These are phyloP conservation scores for Ulmus americana DNA, from an alignment of 331 rosid genomes.

Conservation along the genomic window DNA sequence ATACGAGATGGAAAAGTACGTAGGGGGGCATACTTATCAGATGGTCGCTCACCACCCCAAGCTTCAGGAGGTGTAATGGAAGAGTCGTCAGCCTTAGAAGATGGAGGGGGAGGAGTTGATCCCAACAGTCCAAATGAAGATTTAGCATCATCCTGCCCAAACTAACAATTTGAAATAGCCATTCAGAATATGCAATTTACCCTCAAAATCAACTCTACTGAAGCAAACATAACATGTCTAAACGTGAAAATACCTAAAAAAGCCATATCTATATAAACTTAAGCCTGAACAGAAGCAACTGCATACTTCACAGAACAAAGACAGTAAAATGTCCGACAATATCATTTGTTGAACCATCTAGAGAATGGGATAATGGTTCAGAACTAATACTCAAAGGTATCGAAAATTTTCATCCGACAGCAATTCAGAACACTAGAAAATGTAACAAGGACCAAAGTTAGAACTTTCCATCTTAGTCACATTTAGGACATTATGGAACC, in stretches of 20 bases:
- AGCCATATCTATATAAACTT: neutral
- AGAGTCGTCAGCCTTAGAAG: conserved; percentile 68
- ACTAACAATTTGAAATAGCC: conserved; percentile 22
- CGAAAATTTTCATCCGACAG: neutral
- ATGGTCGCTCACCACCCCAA: conserved; percentile 93
- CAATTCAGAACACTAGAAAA: neutral
- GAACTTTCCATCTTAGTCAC: neutral
- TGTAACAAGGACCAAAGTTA: neutral
- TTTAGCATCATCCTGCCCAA: conserved; percentile 60
- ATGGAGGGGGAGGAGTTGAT: conserved; percentile 65
- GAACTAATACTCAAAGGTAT: neutral
- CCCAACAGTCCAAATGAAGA: conserved; percentile 57
- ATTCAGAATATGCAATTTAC: conserved; percentile 15
- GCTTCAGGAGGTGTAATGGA: conserved; percentile 99
- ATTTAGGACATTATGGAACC: neutral
- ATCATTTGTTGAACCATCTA: neutral
- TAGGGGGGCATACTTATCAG: conserved; percentile 57
- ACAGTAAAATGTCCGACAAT: neutral
- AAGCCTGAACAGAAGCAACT: neutral
- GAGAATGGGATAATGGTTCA: conserved; percentile 2
- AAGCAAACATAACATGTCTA: neutral
- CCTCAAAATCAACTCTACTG: neutral
- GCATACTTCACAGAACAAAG: neutral
- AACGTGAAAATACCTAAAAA: neutral
- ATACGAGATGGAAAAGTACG: conserved; percentile 67